Evolutionary conservation across 192 early-diverging fungal genomes (phyloP), one percentile per base, ranked within the genome.

Genomic region (Thamnidium elegans): DNA sequence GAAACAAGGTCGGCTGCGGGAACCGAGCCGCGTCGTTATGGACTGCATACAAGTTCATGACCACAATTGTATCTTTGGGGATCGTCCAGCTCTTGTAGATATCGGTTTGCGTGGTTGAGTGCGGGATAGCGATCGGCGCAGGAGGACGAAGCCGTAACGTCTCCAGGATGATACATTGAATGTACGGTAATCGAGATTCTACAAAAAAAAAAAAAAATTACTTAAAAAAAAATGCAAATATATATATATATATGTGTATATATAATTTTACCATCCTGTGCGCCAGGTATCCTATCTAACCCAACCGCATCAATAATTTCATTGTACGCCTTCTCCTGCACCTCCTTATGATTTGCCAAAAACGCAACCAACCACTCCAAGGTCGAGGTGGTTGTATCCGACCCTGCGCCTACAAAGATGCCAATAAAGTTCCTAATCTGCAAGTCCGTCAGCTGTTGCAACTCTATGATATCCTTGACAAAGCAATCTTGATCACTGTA

Each of bases 21-120:
- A 78, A 87, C 56, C 61, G 59, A 2, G 21, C 31, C 4, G 69
- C 61, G 39, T 78, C 69, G n/a, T 59, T 39, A 51, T 87, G 81
- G 53, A 86, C 74, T 8, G 83, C 79, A 72, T 79, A 76, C 9
- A 82, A 45, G 48, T 87, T 83, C 50, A 86, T 71, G 51, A 82
- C 65, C 7, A 86, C 65, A 46, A 75, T 79, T 0, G 84, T 68
- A 1, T 75, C 72, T 64, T 78, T 72, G 15, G 84, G 81, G 45
- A 87, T 75, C 2, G 74, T 64, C 67, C 77, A 83, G 3, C 63
- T 61, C 2, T 78, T 80, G 43, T 78, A 78, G 0, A 58, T 58
- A 48, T 75, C 73, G 23, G 62, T 52, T 58, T 67, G 19, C 19
- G 52, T 72, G 3, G 73, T 68, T 0, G 69, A 51, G 53, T 78